Conservation (phyloP, 129 eudicot genomes). For the Mikania micrantha region DNA sequence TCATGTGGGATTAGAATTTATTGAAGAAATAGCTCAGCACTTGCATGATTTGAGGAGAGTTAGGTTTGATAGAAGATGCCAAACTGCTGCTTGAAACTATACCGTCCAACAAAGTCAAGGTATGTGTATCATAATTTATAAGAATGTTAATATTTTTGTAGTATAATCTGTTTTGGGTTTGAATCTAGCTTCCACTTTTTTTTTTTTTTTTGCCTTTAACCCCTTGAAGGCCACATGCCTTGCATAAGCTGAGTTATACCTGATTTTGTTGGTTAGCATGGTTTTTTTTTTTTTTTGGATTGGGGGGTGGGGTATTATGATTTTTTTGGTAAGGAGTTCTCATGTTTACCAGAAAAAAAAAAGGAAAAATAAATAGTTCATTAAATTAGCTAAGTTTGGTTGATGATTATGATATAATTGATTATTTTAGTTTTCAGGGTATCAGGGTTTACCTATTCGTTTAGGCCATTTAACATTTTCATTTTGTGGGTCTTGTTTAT, state of each 20-base stretch:
- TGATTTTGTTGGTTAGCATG: too few relatives aligned
- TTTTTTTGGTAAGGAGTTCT: too few relatives aligned
- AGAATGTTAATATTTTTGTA: background rate
- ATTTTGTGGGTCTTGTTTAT: background rate
- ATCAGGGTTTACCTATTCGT: too few relatives aligned
- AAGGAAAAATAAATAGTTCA: too few relatives aligned
- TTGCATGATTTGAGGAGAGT: slow-evolving; percentile 50
- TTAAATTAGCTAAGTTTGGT: background rate
- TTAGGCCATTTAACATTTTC: background rate
- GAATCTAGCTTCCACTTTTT: too few relatives aligned
- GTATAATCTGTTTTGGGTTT: slow-evolving; percentile 3
- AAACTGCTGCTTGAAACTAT: slow-evolving; percentile 16
- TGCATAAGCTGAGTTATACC: too few relatives aligned
- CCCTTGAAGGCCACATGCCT: too few relatives aligned
- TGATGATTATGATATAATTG: background rate
- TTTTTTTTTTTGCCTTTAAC: too few relatives aligned
- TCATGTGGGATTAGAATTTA: slow-evolving; percentile 41
- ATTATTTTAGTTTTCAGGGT: background rate
- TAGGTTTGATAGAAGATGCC: slow-evolving; percentile 40
- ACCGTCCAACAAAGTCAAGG: slow-evolving; percentile 18
- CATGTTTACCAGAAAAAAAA: too few relatives aligned
- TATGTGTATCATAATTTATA: background rate
- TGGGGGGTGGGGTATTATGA: too few relatives aligned
- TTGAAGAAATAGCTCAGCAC: slow-evolving; percentile 51
- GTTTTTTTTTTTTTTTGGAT: too few relatives aligned